Base-by-base conservation (phyloP, 2,329 filamentous ascomycete species). In the Exophiala sp. region DNA sequence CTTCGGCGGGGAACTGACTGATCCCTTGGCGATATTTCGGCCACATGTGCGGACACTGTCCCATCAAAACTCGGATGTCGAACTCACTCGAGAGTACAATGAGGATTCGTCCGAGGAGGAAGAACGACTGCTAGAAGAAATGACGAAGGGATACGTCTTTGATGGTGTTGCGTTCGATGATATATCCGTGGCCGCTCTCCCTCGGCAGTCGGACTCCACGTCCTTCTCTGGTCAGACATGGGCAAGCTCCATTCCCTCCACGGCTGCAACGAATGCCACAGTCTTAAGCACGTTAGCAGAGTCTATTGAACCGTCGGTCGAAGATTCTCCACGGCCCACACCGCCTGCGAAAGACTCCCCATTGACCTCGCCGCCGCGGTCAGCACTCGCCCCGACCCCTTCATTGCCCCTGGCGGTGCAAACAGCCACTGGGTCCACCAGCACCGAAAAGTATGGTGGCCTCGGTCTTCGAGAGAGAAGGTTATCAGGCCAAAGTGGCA, bases 121-220 rank as follows among this genome's bases (percentile, higher is more conserved):
- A 63, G 86, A 90, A 63, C 77, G 83, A 27, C 77, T 89, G 46
- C 68, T 96, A 42, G 91, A 96, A 55, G 88, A 95, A 65, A 88
- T 97, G 78, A 89, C 87, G 0, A 81, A 80, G 57, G 88, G 86
- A 46, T 91, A 89, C 66, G 79, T 83, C 47, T 82, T 93, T 62
- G 87, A 91, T 48, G 85, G 90, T 49, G 94, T 94, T 63, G 78
- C 87, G 50, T 86, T 90, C 63, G 83, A 81, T 46, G 69, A 83
- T 27, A 78, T 81, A 60, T 78, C 77, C 4, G 87, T 84, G 60
- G 83, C 80, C 13, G 76, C 82, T 21, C 67, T 87, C 18, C 85
- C 86, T 27, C 80, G 88, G 51, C 84, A 91, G 63, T 93, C 88
- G 2, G 85, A 88, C 64, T 91, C 87, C 1, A 94, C 53, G 39